These are phyloP conservation scores for Podaxis mareebaensis DNA, from an alignment of 768 basidiomycete species.

Conservation along the genomic window DNA sequence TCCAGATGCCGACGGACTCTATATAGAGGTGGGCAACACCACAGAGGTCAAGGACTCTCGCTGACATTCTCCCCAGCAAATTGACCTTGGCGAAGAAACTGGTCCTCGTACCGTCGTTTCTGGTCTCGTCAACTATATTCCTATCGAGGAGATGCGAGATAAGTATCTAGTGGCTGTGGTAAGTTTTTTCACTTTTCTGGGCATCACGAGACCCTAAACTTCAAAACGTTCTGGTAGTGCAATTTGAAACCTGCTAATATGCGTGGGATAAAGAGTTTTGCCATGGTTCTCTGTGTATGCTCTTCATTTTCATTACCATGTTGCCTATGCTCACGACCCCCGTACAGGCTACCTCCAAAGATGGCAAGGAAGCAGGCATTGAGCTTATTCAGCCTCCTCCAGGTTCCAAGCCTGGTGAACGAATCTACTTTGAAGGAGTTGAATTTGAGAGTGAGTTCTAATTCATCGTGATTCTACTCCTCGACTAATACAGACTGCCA, in stretches of 20 bases:
- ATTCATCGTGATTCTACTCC: background rate
- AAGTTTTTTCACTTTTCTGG: constrained; percentile 23
- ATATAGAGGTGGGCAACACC: constrained; percentile 70
- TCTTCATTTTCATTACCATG: background rate
- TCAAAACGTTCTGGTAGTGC: constrained; percentile 46
- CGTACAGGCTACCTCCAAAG: constrained; percentile 82
- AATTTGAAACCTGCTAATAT: constrained; percentile 96
- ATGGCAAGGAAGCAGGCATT: constrained; percentile 86
- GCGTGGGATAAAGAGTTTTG: constrained; percentile 97
- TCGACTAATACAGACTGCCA: background rate
- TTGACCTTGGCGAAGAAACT: constrained; percentile 92
- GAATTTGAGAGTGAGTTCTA: constrained; percentile 74
- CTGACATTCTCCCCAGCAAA: constrained; percentile 59
- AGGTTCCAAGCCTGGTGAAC: constrained; percentile 86
- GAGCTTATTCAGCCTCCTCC: constrained; percentile 90
- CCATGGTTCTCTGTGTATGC: constrained; percentile 93
- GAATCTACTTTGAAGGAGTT: constrained; percentile 92
- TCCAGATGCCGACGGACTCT: constrained; percentile 97
- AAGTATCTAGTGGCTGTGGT: constrained; percentile 84
- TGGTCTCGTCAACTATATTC: constrained; percentile 94
- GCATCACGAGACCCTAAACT: background rate
- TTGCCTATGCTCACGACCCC: constrained; percentile 5
- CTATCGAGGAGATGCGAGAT: constrained; percentile 90
- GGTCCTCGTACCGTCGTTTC: constrained; percentile 97
- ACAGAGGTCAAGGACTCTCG: background rate